Evolutionary conservation across 441 rosid genomes (phyloP).

Genomic region (Populus hybrid): DNA sequence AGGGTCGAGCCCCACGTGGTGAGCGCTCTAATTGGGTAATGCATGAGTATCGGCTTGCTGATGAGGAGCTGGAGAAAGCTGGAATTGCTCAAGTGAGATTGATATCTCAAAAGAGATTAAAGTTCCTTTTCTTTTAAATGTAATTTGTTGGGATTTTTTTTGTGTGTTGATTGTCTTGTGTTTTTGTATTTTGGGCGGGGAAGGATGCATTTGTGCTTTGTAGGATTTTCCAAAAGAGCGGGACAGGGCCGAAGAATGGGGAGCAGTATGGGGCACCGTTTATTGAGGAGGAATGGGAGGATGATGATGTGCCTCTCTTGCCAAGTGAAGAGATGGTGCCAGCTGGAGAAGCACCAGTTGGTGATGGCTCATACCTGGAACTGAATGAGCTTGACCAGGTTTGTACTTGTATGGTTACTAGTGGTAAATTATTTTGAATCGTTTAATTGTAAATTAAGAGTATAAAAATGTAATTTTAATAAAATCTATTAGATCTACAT

Average conservation of each 20-base stretch:
- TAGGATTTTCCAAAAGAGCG: conserved; percentile 94
- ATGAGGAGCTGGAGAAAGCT: conserved; percentile 60
- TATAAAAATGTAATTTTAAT: background rate
- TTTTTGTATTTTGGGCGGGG: conserved; percentile 20
- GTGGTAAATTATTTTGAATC: background rate
- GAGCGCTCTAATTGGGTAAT: conserved; percentile 91
- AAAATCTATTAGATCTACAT: background rate
- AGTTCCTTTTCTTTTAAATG: background rate
- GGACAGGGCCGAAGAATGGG: conserved; percentile 96
- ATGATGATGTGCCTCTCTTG: conserved; percentile 49
- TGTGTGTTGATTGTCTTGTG: conserved; percentile 9
- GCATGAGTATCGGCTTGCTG: conserved; percentile 91
- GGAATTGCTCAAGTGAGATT: conserved; percentile 64
- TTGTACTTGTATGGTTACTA: conserved; percentile 13
- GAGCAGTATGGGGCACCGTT: conserved; percentile 98
- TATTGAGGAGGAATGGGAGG: conserved; percentile 95
- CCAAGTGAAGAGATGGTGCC: conserved; percentile 49
- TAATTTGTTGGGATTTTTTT: conserved; percentile 4
- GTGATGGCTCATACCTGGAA: conserved; percentile 57
- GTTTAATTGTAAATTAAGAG: background rate
- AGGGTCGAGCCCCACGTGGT: conserved; percentile 89
- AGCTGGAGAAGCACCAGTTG: conserved; percentile 34
- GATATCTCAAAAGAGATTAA: background rate
- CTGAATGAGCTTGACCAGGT: conserved; percentile 70
- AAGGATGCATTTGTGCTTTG: conserved; percentile 88